Evolutionary conservation across 2,329 filamentous ascomycete species (phyloP), one percentile per base, ranked within the genome.

Genomic region (Ophiocordyceps camponoti-leonardi): DNA sequence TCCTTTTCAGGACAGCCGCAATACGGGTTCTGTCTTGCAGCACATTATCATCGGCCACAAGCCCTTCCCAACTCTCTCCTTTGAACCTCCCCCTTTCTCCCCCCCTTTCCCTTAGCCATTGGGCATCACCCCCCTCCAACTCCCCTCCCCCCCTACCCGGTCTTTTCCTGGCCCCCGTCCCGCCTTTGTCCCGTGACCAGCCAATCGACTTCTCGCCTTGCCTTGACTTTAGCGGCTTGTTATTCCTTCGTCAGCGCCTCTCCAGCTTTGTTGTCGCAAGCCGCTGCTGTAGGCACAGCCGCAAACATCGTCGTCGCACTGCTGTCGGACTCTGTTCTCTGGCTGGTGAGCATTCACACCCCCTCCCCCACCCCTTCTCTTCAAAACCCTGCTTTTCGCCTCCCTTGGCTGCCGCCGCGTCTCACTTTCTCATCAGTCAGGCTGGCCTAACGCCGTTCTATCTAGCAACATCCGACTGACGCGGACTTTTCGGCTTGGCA

Each of bases 161-260:
- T 23, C 40, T 19, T 18, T 37, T 35, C 19, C 23, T 45, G 26
- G 26, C 33, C 3, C 10, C 35, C 22, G 40, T 37, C 44, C 43
- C 43, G 49, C 47, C 46, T 44, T 44, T 33, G 41, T 48, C 44
- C 22, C 39, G 31, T 44, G 46, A 23, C 44, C 20, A 31, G 45
- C 48, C 47, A 51, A 50, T 47, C 47, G 43, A 47, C 47, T 44
- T 47, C 44, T 49, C 50, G 43, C 50, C 46, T 44, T 51, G 45
- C 50, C 48, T 46, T 49, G 48, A 43, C 37, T 33, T 45, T 30
- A 35, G 37, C 35, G 43, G 45, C 39, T 44, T 16, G 23, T 26
- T 39, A 16, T 19, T 39, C 35, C 18, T 39, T 31, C 31, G 18
- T 39, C 22, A 39, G 28, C 23, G 20, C 39, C 19, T 35, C 42